Evolutionary conservation across 139 green algal species (phyloP), one percentile per base, ranked within the genome.

Genomic region (Pleodorina starrii): DNA sequence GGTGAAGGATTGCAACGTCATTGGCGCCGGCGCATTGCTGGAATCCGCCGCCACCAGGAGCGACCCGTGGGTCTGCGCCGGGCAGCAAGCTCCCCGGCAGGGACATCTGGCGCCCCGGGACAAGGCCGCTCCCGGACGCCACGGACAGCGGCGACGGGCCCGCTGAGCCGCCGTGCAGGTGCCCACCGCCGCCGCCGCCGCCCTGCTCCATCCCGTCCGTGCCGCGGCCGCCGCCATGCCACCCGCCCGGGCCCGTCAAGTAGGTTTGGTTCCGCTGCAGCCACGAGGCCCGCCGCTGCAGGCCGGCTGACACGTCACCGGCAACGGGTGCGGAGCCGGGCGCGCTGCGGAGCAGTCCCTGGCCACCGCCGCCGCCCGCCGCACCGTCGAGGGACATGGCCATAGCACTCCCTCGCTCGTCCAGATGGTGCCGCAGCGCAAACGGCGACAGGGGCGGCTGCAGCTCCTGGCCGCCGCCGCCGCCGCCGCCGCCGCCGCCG

Each of bases 101-200:
- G 25, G 76, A 84, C 76, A 84, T 84, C 32, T 84, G 48, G 32
- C n/a, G 74, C 7, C 74, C 44, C 25, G 54, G 54, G 29, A 21
- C 29, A 25, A 66, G 25, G 29, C 29, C 29, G 25, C 54, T 25
- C 29, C 54, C 54, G 9, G 69, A 21, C 2, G 69, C 32, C 11
- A 73, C 35, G 63, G 63, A 35, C 63, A 73, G 63, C 32, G 63
- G 48, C 48, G 48, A 57, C 11, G 12, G 48, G 12, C 63, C 63
- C 27, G 11, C 29, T 36, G 63, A 6, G 32, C 63, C 63, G 35
- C 63, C 63, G 19, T 32, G 14, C 63, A 73, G 27, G 16, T 40
- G 63, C 25, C 63, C 63, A 38, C 16, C 27, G 16, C 25, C 2
- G 29, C 63, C 21, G 29, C 63, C 63, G 21, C 16, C 29, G 63